Percentiles rank a stretch among this genome's conserved stretches.
phyloP scores from a whole-genome alignment of 257 asterid species.

The Penstemon barbatus region DNA sequence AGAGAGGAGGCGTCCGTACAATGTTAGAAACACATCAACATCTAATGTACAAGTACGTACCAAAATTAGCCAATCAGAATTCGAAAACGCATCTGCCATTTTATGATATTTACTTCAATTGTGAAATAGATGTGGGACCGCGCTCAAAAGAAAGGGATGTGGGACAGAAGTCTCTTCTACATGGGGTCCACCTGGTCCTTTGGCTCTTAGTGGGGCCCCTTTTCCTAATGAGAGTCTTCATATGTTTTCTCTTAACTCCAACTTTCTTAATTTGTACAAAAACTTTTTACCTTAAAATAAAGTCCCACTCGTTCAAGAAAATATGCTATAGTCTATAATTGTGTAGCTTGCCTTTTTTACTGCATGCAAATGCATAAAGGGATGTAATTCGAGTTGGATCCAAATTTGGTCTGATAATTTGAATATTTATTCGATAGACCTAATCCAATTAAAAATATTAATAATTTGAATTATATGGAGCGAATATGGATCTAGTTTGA shows the following conservation, averaged over 20 bases:
- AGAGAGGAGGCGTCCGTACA: conserved; percentile 24
- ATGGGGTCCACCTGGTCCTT: neutral
- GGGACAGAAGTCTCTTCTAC: neutral
- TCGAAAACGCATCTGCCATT: conserved; percentile 35
- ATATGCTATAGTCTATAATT: neutral
- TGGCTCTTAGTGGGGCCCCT: neutral
- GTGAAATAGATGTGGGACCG: conserved; percentile 23
- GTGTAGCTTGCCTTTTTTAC: neutral
- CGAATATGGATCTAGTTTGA: too few species aligned
- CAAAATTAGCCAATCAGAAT: conserved; percentile 28
- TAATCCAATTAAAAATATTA: too few species aligned
- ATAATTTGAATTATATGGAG: too few species aligned
- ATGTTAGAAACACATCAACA: conserved; percentile 17
- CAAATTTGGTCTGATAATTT: too few species aligned
- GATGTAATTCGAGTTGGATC: too few species aligned
- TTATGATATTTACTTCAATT: conserved; percentile 27
- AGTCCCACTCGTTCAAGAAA: neutral
- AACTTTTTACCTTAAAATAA: neutral
- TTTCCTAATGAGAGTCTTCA: neutral
- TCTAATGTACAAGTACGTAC: neutral
- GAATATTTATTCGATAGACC: too few species aligned
- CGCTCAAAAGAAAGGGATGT: conserved; percentile 17
- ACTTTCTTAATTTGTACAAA: neutral
- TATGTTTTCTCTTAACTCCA: neutral
- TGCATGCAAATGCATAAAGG: neutral